Conservation (phyloP, 768 basidiomycete species). For the Daedaleopsis sinensis region DNA sequence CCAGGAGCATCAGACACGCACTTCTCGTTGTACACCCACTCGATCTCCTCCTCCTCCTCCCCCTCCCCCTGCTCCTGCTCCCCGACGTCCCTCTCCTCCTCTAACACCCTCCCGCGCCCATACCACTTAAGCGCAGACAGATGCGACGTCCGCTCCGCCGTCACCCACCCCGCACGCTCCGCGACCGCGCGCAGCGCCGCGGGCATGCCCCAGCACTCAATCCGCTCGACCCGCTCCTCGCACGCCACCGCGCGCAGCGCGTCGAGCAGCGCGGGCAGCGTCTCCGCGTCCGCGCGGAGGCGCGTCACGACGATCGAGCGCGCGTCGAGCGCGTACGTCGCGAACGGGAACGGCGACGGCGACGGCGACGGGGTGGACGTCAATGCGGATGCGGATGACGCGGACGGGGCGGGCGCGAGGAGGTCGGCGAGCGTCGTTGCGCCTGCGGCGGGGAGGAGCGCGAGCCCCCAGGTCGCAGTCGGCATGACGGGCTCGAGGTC, state of each 20-base stretch:
- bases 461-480: slow-evolving; percentile 34
- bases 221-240: slow-evolving; percentile 12
- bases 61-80: slow-evolving; percentile 5
- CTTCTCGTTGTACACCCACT: slow-evolving; percentile 25
- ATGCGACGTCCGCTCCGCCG: slow-evolving; percentile 15
- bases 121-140: slow-evolving; percentile 25
- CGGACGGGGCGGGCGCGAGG: not conserved
- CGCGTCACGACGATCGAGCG: slow-evolving; percentile 17
- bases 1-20: not conserved
- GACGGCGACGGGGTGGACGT: not conserved
- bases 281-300: slow-evolving; percentile 18
- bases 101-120: not conserved
- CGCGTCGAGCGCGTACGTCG: slow-evolving; percentile 21
- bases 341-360: slow-evolving; percentile 7
- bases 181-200: slow-evolving; percentile 11
- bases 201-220: slow-evolving; percentile 21
- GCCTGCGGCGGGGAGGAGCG: slow-evolving; percentile 3
- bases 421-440: not conserved
- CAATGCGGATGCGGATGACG: too few species aligned
- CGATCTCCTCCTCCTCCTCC: slow-evolving; percentile 14
- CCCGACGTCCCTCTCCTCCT: too few species aligned
- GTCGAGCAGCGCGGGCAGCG: slow-evolving; percentile 15
- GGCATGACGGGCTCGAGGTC: slow-evolving; percentile 18
- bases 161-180: slow-evolving; percentile 11
- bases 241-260: slow-evolving; percentile 13